Base-by-base conservation (phyloP, 768 basidiomycete genomes). In the Boletus rufocinnamomeus region DNA sequence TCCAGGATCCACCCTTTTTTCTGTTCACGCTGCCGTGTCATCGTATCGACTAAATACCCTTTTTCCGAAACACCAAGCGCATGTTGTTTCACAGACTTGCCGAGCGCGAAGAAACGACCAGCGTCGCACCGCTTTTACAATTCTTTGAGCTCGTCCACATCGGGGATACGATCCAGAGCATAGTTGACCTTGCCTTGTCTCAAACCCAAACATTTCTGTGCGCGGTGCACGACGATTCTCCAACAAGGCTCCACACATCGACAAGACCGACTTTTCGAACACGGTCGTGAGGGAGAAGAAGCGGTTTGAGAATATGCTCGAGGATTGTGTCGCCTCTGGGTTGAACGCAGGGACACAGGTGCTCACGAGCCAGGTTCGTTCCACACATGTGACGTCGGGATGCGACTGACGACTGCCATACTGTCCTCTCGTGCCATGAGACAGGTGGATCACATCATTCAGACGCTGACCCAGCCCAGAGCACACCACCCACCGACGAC, bases 111-210 rank as follows among this genome's bases (percentile, higher is more conserved):
- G 88, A 84, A 50, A 86, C 86, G 38, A 86, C 84, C 27, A 88
- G 85, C 62, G 95, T 98, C 2, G 95, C 95, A 1, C 97, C 96
- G 0, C 75, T 99, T 4, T n/a, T n/a, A n/a, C n/a, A n/a, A n/a
- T n/a, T n/a, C n/a, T n/a, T n/a, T n/a, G n/a, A n/a, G n/a, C n/a
- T n/a, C n/a, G n/a, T n/a, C n/a, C n/a, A n/a, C n/a, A n/a, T n/a
- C n/a, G n/a, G n/a, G n/a, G n/a, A n/a, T 69, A 99, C 93, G 19
- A 97, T 98, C 45, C 93, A 96, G 74, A 93, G 88, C n/a, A 97
- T 99, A 86, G 86, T 97, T 53, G 40, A 56, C 19, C 11, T 30
- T 17, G 37, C 13, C 7, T 11, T 14, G 17, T 13, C 32, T 10
- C 6, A 14, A 40, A 45, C 21, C 32, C 4, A 27, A n/a, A 9